Conservation (phyloP, 176 grass and related monocot genomes). For the Oryza rufipogon region DNA sequence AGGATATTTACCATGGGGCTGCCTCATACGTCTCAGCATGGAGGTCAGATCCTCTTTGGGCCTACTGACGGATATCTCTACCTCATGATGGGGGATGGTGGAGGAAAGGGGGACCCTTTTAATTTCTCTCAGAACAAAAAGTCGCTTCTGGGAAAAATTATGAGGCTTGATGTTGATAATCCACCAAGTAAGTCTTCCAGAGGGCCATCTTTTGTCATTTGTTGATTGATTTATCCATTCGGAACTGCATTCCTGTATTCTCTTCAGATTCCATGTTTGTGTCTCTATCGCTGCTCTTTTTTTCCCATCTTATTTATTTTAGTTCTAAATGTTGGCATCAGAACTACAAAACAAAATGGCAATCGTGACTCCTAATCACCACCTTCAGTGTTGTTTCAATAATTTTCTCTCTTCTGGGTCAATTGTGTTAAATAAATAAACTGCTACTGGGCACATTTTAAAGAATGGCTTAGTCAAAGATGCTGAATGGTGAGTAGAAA, state of each 20-base stretch:
- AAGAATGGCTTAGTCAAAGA: conserved; percentile 25
- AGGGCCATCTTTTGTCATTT: conserved; percentile 13
- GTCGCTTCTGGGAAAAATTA: conserved; percentile 87
- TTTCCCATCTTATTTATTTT: neutral
- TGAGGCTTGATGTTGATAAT: conserved; percentile 78
- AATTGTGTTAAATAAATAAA: neutral
- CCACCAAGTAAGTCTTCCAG: conserved; percentile 56
- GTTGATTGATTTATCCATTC: neutral
- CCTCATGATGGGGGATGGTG: conserved; percentile 95
- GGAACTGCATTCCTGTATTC: neutral
- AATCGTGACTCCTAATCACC: neutral
- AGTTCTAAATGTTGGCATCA: neutral
- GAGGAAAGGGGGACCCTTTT: conserved; percentile 82
- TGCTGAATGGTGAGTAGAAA: conserved; percentile 11
- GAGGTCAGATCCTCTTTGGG: conserved; percentile 85
- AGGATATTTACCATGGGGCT: conserved; percentile 96
- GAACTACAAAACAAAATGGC: neutral
- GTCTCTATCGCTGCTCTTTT: neutral
- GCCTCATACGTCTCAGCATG: conserved; percentile 72
- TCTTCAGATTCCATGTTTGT: neutral
- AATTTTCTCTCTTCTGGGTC: neutral
- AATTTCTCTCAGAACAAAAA: conserved; percentile 96
- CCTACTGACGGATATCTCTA: conserved; percentile 87
- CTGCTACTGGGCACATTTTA: neutral
- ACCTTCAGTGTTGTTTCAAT: neutral